These are phyloP conservation scores for Steccherinum ochraceum DNA, from an alignment of 768 basidiomycete genomes.

Conservation along the genomic window DNA sequence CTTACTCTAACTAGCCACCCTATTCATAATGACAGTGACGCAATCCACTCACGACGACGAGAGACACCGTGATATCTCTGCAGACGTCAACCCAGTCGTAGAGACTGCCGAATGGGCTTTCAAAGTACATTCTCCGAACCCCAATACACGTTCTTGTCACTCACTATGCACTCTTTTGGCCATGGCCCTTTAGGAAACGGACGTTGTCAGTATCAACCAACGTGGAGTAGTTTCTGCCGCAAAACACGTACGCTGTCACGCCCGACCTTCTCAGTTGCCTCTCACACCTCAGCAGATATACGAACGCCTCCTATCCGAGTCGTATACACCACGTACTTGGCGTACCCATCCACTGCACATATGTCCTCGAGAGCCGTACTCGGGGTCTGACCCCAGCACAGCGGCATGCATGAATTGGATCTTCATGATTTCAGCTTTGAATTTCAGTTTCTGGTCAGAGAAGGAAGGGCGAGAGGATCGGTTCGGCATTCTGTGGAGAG, in stretches of 20 bases:
- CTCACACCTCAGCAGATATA: slow-evolving; percentile 43
- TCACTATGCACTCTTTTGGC: too few relatives aligned
- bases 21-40: not conserved
- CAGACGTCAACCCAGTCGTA: slow-evolving; percentile 49
- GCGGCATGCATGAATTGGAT: slow-evolving; percentile 73
- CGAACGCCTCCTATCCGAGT: slow-evolving; percentile 47
- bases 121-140: slow-evolving; percentile 47
- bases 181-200: slow-evolving; percentile 44
- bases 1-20: not conserved
- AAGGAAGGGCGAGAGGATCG: slow-evolving; percentile 49
- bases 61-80: not conserved
- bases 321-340: slow-evolving; percentile 80
- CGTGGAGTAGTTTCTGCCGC: slow-evolving; percentile 61
- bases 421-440: slow-evolving; percentile 79
- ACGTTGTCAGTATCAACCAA: slow-evolving; percentile 53
- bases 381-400: slow-evolving; percentile 43
- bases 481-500: slow-evolving; percentile 76
- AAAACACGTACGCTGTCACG: slow-evolving; percentile 49
- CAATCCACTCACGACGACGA: not conserved
- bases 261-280: too few relatives aligned
- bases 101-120: slow-evolving; percentile 51
- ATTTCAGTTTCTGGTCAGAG: slow-evolving; percentile 89
- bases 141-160: too few relatives aligned
- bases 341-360: slow-evolving; percentile 71
- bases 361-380: slow-evolving; percentile 58